These are phyloP conservation scores for Neofusicoccum kwambonambiense DNA, from an alignment of 2,329 filamentous ascomycete species.

Conservation along the genomic window DNA sequence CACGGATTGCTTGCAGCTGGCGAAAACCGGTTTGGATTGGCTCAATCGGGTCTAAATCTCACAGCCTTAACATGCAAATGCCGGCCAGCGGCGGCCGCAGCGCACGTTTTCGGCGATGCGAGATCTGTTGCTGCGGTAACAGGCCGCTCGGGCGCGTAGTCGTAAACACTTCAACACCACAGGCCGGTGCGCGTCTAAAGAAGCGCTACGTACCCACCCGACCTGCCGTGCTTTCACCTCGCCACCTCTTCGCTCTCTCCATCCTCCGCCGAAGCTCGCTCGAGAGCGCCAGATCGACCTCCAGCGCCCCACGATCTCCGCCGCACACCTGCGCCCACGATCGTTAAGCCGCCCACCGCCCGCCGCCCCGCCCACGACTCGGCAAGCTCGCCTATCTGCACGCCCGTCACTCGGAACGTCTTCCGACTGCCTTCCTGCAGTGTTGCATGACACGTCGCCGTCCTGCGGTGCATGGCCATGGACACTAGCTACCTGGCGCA, in stretches of 20 bases:
- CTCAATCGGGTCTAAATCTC: slow-evolving; percentile 8
- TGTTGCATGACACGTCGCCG: slow-evolving; percentile 9
- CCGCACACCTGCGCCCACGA: background rate
- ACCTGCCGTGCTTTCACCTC: background rate
- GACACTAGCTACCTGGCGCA: slow-evolving; percentile 91
- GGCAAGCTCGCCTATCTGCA: slow-evolving; percentile 7
- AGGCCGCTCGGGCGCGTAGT: background rate
- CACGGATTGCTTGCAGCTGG: slow-evolving; percentile 10
- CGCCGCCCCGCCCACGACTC: background rate
- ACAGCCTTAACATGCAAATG: background rate
- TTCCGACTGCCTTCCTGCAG: background rate
- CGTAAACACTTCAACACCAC: slow-evolving; percentile 12
- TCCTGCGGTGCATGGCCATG: slow-evolving; percentile 51
- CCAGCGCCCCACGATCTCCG: background rate
- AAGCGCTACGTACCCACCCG: slow-evolving; percentile 8
- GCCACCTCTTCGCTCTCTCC: background rate
- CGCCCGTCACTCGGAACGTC: background rate
- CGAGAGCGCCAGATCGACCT: background rate
- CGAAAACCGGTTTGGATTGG: slow-evolving; percentile 13
- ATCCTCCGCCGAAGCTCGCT: background rate
- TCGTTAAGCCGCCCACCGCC: background rate
- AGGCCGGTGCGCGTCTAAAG: slow-evolving; percentile 16
- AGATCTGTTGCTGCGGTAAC: slow-evolving; percentile 10
- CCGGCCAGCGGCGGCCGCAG: background rate
- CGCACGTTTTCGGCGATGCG: background rate